These are phyloP conservation scores for Diospyros lotus DNA, from an alignment of 148 eudicot genomes.

Conservation along the genomic window DNA sequence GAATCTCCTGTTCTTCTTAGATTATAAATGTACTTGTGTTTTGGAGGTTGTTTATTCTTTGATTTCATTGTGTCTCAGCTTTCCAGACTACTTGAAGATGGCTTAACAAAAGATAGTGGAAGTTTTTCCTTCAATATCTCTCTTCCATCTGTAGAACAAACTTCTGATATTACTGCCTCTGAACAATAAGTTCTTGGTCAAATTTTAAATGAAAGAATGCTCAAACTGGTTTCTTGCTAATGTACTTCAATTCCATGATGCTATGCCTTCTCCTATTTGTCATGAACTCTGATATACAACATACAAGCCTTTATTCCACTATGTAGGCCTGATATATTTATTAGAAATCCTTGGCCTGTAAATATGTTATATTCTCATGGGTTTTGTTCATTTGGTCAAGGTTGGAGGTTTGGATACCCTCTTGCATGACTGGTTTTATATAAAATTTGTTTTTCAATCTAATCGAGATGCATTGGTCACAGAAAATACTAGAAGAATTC, in stretches of 20 bases:
- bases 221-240: not conserved
- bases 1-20: not conserved
- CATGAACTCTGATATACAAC: too few relatives aligned
- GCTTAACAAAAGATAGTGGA: not conserved
- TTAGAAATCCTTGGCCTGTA: not conserved
- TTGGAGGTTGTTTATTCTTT: not conserved
- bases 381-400: constrained; percentile 7
- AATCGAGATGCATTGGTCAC: too few relatives aligned
- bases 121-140: not conserved
- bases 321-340: too few relatives aligned
- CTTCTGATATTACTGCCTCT: not conserved
- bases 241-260: not conserved
- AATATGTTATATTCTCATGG: not conserved
- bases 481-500: too few relatives aligned
- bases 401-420: not conserved
- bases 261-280: not conserved
- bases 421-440: too few relatives aligned
- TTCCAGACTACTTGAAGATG: not conserved
- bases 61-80: not conserved
- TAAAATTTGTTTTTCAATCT: too few relatives aligned
- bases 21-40: not conserved
- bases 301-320: too few relatives aligned
- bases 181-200: not conserved
- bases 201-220: not conserved
- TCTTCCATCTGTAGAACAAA: not conserved